Evolutionary conservation across 306 rosid species (phyloP).

Genomic region (Prunus campanulata): DNA sequence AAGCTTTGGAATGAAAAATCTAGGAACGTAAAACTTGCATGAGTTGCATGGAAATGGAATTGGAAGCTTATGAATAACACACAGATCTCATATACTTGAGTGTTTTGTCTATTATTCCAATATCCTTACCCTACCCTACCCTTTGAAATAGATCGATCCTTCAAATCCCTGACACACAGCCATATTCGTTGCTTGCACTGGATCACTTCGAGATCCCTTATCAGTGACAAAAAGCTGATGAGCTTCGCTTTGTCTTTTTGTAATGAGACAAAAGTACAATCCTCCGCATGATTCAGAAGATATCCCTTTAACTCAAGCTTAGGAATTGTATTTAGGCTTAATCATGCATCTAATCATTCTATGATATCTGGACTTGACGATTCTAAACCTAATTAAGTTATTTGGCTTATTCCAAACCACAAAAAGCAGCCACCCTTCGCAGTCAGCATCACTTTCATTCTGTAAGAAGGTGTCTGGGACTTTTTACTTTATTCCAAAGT

Average conservation of each 20-base stretch:
- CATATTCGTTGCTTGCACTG: constrained; percentile 89
- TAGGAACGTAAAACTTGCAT: constrained; percentile 33
- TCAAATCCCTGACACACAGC: not conserved
- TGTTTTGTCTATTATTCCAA: constrained; percentile 12
- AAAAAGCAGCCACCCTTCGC: not conserved
- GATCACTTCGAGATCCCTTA: constrained; percentile 38
- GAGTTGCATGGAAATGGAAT: constrained; percentile 39
- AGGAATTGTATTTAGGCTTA: not conserved
- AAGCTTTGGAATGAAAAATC: not conserved
- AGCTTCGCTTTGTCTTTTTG: constrained; percentile 26
- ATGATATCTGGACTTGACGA: too few relatives aligned
- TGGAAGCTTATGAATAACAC: not conserved
- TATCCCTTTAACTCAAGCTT: constrained; percentile 14
- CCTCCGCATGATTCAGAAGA: constrained; percentile 19
- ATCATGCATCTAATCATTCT: not conserved
- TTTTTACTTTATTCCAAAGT: constrained; percentile 73
- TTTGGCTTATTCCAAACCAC: not conserved
- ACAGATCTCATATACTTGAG: not conserved
- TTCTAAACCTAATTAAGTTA: too few relatives aligned
- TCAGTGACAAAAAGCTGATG: constrained; percentile 22
- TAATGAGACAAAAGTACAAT: constrained; percentile 71
- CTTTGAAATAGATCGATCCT: not conserved
- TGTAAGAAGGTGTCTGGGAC: constrained; percentile 59
- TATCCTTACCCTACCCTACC: too few relatives aligned
- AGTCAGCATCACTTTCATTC: constrained; percentile 49